phyloP scores from a whole-genome alignment of 1,139 yeast genomes.

The Wickerhamiella pararugosa region DNA sequence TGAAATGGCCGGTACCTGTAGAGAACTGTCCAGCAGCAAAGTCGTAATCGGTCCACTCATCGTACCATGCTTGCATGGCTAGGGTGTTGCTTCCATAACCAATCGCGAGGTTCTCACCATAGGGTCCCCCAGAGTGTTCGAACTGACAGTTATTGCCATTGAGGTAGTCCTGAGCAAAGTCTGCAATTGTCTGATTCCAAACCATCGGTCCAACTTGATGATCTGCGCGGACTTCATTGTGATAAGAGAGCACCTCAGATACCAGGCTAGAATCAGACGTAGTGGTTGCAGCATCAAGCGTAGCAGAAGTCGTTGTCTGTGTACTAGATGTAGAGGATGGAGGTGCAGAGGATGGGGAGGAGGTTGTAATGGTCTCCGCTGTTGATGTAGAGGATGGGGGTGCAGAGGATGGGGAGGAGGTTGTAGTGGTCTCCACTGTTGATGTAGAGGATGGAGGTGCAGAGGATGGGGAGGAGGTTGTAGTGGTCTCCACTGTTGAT shows the following conservation, averaged over 20 bases:
- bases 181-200: slow-evolving; percentile 52
- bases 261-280: slow-evolving; percentile 7
- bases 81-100: slow-evolving; percentile 44
- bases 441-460: slow-evolving; percentile 1
- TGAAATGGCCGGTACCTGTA: slow-evolving; percentile 52
- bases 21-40: slow-evolving; percentile 31
- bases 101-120: slow-evolving; percentile 79
- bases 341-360: slow-evolving; percentile 2
- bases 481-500: too few relatives aligned
- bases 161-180: slow-evolving; percentile 49
- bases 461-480: background rate
- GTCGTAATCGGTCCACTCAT: slow-evolving; percentile 42
- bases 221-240: slow-evolving; percentile 51
- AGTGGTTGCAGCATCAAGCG: slow-evolving; percentile 11
- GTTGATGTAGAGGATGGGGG: background rate
- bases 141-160: slow-evolving; percentile 56
- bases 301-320: slow-evolving; percentile 8
- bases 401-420: slow-evolving; percentile 1
- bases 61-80: slow-evolving; percentile 75
- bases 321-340: background rate
- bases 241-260: slow-evolving; percentile 31
- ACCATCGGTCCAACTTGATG: slow-evolving; percentile 46
- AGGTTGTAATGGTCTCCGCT: too few relatives aligned
- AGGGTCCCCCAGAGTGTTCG: slow-evolving; percentile 61
- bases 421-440: too few relatives aligned